Base-by-base conservation (phyloP, 306 rosid species). In the Abrus pulchellus region DNA sequence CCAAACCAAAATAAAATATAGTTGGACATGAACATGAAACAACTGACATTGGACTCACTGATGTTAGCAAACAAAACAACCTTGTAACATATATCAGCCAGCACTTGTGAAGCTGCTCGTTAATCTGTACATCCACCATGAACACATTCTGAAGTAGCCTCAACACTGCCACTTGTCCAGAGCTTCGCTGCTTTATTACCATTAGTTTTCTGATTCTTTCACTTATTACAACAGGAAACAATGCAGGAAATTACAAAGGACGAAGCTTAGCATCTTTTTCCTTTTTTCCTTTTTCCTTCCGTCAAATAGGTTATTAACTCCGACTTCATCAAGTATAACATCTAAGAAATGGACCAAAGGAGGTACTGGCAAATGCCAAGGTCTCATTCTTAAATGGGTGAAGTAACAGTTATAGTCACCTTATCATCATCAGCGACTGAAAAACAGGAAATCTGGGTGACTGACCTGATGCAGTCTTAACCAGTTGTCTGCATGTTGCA, bases 371-470 rank as follows among this genome's bases (percentile, higher is more conserved):
- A 60, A 79, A 72, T 40, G 64, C 34, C 13, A 43, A 75, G 74
- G 77, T 63, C 68, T 62, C 40, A 56, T 68, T 84, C 85, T 77
- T 56, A 59, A 69, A 82, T 30, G 66, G 85, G 38, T 7, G 71
- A 68, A 79, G 77, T 56, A 79, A 80, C 43, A 8, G 74, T 68
- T 48, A 80, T 60, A 13, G 59, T 65, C 53, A 57, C 56, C 82
- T 65, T 64, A 47, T 59, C 54, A 74, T 86, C 83, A 85, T 77
- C 88, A 69, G 4, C 91, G 92, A 84, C 85, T 87, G 87, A 94
- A 94, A 85, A 94, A 94, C 85, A 85, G 65, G 84, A 94, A 92
- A 89, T 94, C 98, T 5, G 98, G 97, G 84, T 94, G 98, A 79
- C 83, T 82, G 86, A 90, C 98, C 68, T 77, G 84, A 84, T 13